phyloP scores from a whole-genome alignment of 345 rosid species.

The Barbarea vulgaris region DNA sequence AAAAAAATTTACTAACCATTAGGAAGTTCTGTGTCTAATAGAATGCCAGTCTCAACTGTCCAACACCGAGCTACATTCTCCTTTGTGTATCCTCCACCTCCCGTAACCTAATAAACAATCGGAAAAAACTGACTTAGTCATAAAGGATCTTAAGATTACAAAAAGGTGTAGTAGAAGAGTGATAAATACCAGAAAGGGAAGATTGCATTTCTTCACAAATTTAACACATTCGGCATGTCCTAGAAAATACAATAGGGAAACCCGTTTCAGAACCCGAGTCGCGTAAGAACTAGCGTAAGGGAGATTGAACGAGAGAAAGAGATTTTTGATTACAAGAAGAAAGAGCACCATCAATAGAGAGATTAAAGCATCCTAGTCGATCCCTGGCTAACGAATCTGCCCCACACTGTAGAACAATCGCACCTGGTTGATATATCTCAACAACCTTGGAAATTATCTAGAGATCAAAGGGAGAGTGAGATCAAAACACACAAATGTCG shows the following conservation, averaged over 20 bases:
- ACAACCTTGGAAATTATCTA: conserved; percentile 90
- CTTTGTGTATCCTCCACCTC: conserved; percentile 98
- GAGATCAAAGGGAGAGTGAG: conserved; percentile 18
- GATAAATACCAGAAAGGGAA: conserved; percentile 79
- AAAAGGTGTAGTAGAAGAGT: not conserved
- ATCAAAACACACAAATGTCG: not conserved
- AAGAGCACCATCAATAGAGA: conserved; percentile 92
- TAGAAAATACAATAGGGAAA: conserved; percentile 33
- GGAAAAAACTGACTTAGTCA: not conserved
- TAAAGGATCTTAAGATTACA: not conserved
- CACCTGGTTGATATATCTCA: conserved; percentile 88
- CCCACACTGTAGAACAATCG: conserved; percentile 96
- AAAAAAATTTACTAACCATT: conserved; percentile 54
- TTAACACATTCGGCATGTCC: conserved; percentile 97
- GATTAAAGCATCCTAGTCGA: conserved; percentile 96
- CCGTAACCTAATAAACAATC: conserved; percentile 70
- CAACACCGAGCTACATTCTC: conserved; percentile 99
- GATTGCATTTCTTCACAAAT: conserved; percentile 89
- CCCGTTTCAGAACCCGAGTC: conserved; percentile 16
- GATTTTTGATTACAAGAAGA: conserved; percentile 51
- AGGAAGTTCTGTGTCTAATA: conserved; percentile 88
- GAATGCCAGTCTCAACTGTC: conserved; percentile 94
- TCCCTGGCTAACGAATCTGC: conserved; percentile 99
- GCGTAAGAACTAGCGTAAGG: not conserved
- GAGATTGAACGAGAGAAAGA: conserved; percentile 15